Evolutionary conservation across 257 asterid genomes (phyloP), one percentile per base, ranked within the genome.

Genomic region (Dorcoceras hygrometricum): DNA sequence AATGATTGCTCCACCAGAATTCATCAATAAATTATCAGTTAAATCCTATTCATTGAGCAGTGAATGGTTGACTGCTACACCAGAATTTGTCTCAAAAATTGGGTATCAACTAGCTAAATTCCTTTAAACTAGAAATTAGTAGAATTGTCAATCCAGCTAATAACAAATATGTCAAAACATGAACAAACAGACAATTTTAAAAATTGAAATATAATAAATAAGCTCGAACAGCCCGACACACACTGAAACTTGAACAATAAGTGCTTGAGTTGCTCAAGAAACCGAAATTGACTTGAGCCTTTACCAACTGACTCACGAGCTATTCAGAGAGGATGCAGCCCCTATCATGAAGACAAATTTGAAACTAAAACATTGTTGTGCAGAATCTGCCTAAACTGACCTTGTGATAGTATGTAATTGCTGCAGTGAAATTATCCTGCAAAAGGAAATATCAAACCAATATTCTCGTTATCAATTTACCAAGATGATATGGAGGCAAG

Each of bases 341-440:
- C n/a, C 0, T 11, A 12, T 39, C 50, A 39, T 39, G 50, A 39
- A 12, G 50, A 39, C 4, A 3, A 34, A 12, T 39, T 39, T 12
- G n/a, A 39, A 39, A 39, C 6, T 12, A 39, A 39, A 39, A 39
- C 5, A 39, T 39, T 39, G 12, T 39, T 39, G 50, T 12, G 11
- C 50, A 16, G 11, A 22, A 22, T 12, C 59, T 48, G 57, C 20
- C 5, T 61, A 61, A 60, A 57, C 65, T 23, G 73, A 94, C 99
- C 91, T 90, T 94, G 91, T 94, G 99, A 76, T 94, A 94, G 77
- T 81, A 75, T 27, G 88, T 82, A 73, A 90, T 90, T 43, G 99
- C 99, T 67, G 81, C 78, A 19, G 93, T 68, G 64, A 78, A 88
- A 71, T 90, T 86, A 64, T 88, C 90, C 99, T 94, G 92, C 73